phyloP scores from a whole-genome alignment of 331 rosid genomes.

The Acacia pycnantha region DNA sequence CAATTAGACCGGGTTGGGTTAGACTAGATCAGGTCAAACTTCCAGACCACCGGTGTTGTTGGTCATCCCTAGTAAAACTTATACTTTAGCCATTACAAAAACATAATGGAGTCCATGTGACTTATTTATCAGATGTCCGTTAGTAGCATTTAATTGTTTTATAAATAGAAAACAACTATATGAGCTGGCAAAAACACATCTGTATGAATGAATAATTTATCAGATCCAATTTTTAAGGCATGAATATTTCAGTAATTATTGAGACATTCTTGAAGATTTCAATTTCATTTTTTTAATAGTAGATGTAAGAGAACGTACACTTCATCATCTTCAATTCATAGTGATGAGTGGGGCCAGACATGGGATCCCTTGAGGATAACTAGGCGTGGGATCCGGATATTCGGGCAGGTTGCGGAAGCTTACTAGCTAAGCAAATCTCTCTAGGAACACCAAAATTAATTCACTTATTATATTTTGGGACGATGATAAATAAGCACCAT shows the following conservation, averaged over 20 bases:
- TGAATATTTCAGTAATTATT: background rate
- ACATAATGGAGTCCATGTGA: too few relatives aligned
- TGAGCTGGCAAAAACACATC: too few relatives aligned
- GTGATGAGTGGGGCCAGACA: background rate
- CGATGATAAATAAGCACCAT: too few relatives aligned
- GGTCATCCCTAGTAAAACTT: too few relatives aligned
- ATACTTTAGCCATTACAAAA: too few relatives aligned
- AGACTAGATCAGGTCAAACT: too few relatives aligned
- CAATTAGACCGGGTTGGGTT: too few relatives aligned
- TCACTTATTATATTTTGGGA: too few relatives aligned
- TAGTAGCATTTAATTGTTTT: too few relatives aligned
- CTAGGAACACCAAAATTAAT: background rate
- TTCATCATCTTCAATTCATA: background rate
- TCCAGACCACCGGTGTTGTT: too few relatives aligned
- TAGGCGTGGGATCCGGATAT: background rate
- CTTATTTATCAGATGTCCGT: too few relatives aligned
- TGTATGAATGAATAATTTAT: background rate
- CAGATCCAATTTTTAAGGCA: background rate
- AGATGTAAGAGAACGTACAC: background rate
- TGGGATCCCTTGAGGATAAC: background rate
- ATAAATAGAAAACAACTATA: too few relatives aligned
- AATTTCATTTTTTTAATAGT: background rate
- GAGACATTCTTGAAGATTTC: background rate
- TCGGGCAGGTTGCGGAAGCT: background rate
- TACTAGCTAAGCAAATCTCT: background rate